These are phyloP conservation scores for Aureobasidium sp. DNA, from an alignment of 2,329 filamentous ascomycete species.

Conservation along the genomic window DNA sequence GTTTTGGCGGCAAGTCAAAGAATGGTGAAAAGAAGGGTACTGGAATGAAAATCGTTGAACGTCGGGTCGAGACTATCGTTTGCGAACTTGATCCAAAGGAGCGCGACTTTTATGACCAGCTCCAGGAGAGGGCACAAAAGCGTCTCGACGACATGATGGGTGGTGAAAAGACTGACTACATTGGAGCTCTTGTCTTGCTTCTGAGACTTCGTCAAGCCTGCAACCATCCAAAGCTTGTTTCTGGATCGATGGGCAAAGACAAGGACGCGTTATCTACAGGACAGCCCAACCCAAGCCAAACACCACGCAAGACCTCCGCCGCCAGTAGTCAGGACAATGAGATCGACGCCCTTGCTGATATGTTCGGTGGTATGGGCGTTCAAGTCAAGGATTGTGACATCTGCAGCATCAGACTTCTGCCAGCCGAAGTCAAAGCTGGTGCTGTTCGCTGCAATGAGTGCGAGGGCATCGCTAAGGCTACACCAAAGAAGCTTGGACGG, in stretches of 20 bases:
- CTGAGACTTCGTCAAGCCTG: slow-evolving; percentile 86
- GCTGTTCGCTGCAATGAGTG: slow-evolving; percentile 65
- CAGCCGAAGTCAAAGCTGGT: slow-evolving; percentile 47
- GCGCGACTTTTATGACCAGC: slow-evolving; percentile 73
- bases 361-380: slow-evolving; percentile 79
- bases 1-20: slow-evolving; percentile 62
- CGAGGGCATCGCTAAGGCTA: slow-evolving; percentile 39
- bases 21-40: slow-evolving; percentile 49
- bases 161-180: slow-evolving; percentile 74
- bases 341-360: slow-evolving; percentile 74
- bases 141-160: slow-evolving; percentile 82
- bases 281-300: slow-evolving; percentile 37
- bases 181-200: slow-evolving; percentile 87
- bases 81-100: slow-evolving; percentile 75
- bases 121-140: slow-evolving; percentile 78
- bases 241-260: slow-evolving; percentile 77
- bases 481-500: slow-evolving; percentile 22
- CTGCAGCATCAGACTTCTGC: slow-evolving; percentile 63
- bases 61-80: slow-evolving; percentile 75
- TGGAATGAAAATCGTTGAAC: slow-evolving; percentile 84
- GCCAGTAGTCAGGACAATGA: slow-evolving; percentile 53
- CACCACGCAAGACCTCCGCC: slow-evolving; percentile 31
- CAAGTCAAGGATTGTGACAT: slow-evolving; percentile 73
- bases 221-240: slow-evolving; percentile 85
- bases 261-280: slow-evolving; percentile 70